These are phyloP conservation scores for Hansfordia pulvinata DNA, from an alignment of 2,329 filamentous ascomycete species.

Conservation along the genomic window DNA sequence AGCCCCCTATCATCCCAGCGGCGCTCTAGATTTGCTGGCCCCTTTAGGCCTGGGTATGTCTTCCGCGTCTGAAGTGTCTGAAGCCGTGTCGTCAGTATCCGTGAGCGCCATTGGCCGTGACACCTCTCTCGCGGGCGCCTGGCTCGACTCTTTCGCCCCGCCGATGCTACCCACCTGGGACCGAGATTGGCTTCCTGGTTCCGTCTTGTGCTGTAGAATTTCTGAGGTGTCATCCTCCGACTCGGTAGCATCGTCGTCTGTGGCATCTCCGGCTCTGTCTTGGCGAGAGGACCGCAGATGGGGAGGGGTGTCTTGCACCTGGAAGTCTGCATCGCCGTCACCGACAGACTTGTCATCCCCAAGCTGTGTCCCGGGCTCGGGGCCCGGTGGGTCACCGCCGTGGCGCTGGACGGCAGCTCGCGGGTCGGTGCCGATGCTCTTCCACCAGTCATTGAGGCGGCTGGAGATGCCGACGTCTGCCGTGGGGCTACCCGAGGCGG, in stretches of 20 bases:
- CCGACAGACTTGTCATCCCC: slow-evolving; percentile 9
- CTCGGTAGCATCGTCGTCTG: slow-evolving; percentile 15
- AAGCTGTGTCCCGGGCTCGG: slow-evolving; percentile 4
- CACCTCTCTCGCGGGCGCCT: no score
- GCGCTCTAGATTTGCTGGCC: slow-evolving; percentile 2
- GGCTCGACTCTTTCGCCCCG: slow-evolving; percentile 4
- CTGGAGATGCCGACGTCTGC: slow-evolving; percentile 18
- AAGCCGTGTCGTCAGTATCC: no score
- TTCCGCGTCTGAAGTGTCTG: no score
- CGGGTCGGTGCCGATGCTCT: slow-evolving; percentile 19
- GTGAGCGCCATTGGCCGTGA: no score
- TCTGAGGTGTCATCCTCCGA: slow-evolving; percentile 11
- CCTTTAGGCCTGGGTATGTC: no score
- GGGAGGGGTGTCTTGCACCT: slow-evolving; percentile 34
- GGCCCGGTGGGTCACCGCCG: slow-evolving; percentile 4
- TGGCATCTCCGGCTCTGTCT: slow-evolving; percentile 2
- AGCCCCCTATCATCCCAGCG: slow-evolving; percentile 8
- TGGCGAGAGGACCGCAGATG: slow-evolving; percentile 12
- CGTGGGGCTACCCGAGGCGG: slow-evolving; percentile 16
- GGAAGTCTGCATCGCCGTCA: slow-evolving; percentile 34
- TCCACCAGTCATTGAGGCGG: slow-evolving; percentile 36
- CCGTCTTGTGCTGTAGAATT: no score
- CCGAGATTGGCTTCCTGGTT: slow-evolving; percentile 6
- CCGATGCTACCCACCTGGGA: slow-evolving; percentile 21
- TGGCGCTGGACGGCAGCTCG: slow-evolving; percentile 9